These are phyloP conservation scores for Pachyrhizus erosus DNA, from an alignment of 306 rosid species.

Conservation along the genomic window DNA sequence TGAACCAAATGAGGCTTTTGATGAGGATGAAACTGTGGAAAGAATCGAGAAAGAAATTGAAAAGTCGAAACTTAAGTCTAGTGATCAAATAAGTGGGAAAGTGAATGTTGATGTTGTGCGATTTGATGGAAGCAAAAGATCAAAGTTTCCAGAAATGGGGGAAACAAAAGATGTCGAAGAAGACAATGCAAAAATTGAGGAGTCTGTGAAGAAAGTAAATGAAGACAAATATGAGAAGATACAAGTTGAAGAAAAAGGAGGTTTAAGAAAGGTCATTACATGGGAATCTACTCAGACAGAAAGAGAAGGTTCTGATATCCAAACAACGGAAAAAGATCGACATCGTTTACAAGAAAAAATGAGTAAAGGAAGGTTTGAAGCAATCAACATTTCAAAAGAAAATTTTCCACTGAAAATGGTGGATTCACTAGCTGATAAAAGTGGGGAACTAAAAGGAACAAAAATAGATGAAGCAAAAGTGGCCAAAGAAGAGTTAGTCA, in stretches of 20 bases:
- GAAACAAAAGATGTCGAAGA: conserved; percentile 1
- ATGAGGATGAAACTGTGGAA: not conserved
- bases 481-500: conserved; percentile 6
- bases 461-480: conserved; percentile 1
- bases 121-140: conserved; percentile 33
- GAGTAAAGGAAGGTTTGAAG: not conserved
- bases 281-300: not conserved
- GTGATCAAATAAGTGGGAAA: not conserved
- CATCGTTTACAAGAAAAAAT: not conserved
- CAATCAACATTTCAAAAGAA: not conserved
- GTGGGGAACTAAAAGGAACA: not conserved
- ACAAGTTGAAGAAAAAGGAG: conserved; percentile 18
- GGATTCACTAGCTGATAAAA: conserved; percentile 14
- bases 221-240: conserved; percentile 26
- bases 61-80: conserved; percentile 17
- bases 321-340: conserved; percentile 8
- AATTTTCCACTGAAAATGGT: not conserved
- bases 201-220: not conserved
- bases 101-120: not conserved
- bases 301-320: conserved; percentile 24
- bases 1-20: conserved; percentile 37
- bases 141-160: not conserved
- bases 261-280: not conserved
- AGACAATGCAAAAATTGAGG: not conserved
- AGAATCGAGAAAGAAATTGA: conserved; percentile 24